Evolutionary conservation across 2,329 filamentous ascomycete species (phyloP).

Genomic region (Phialemonium atrogriseum): DNA sequence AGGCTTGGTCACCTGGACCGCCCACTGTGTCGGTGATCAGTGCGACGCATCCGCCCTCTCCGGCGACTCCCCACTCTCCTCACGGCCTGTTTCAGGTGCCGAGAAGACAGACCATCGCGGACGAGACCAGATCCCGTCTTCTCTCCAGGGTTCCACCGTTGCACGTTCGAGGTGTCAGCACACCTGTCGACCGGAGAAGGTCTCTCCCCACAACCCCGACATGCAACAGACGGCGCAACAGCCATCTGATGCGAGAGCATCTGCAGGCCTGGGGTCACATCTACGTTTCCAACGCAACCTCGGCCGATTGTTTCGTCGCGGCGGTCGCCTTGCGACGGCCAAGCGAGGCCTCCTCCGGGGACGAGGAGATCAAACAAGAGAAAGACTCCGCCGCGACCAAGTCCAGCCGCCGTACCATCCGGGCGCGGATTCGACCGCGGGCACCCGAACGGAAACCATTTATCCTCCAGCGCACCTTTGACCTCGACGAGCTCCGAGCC

Average conservation of each 20-base stretch:
- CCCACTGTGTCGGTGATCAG: slow-evolving; percentile 7
- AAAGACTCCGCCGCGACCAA: slow-evolving; percentile 3
- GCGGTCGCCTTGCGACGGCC: slow-evolving; percentile 29
- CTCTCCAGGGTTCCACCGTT: slow-evolving; percentile 15
- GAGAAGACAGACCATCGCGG: slow-evolving; percentile 18
- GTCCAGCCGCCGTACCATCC: slow-evolving; percentile 25
- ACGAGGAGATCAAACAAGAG: slow-evolving; percentile 7
- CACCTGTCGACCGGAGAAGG: slow-evolving; percentile 15
- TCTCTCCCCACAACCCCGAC: slow-evolving; percentile 11
- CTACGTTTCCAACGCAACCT: slow-evolving; percentile 30
- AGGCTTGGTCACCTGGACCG: slow-evolving; percentile 11
- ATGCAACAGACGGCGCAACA: slow-evolving; percentile 10
- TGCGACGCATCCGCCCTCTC: slow-evolving; percentile 9
- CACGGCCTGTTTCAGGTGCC: slow-evolving; percentile 9
- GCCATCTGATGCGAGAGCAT: slow-evolving; percentile 20
- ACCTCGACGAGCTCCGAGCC: slow-evolving; percentile 37
- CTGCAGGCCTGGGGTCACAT: slow-evolving; percentile 32
- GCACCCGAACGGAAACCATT: slow-evolving; percentile 33
- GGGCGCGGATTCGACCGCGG: slow-evolving; percentile 34
- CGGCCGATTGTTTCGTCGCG: slow-evolving; percentile 37
- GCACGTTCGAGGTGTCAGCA: slow-evolving; percentile 5
- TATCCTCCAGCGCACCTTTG: slow-evolving; percentile 40
- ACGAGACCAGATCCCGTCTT: slow-evolving; percentile 22
- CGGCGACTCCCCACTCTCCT: slow-evolving; percentile 9
- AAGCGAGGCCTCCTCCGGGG: slow-evolving; percentile 16